phyloP scores from a whole-genome alignment of 2,329 filamentous ascomycete genomes.

The Colletotrichum tropicicola region DNA sequence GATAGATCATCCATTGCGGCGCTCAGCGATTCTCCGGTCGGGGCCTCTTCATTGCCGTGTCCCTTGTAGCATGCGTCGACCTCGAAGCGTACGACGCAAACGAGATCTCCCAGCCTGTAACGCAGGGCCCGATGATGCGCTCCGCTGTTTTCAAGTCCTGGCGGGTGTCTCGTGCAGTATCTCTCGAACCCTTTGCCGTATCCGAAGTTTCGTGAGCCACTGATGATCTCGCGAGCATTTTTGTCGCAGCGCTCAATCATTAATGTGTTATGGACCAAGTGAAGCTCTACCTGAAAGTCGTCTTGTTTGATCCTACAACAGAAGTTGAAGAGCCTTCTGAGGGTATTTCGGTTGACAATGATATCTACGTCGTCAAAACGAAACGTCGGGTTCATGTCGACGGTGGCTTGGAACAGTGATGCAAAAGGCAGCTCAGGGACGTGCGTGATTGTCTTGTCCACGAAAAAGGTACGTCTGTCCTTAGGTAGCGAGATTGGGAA shows the following conservation, averaged over 20 bases:
- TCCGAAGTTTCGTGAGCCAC: background rate
- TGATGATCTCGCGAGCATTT: background rate
- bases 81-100: background rate
- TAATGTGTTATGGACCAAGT: background rate
- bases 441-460: background rate
- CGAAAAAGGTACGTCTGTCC: background rate
- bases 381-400: background rate
- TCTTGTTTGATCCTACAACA: background rate
- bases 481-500: background rate
- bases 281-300: background rate
- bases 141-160: background rate
- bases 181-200: slow-evolving; percentile 3
- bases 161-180: background rate
- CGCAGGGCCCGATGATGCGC: background rate
- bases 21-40: background rate
- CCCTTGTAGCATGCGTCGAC: slow-evolving; percentile 5
- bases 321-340: slow-evolving; percentile 11
- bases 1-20: background rate
- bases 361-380: background rate
- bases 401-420: background rate
- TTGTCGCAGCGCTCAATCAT: slow-evolving; percentile 9
- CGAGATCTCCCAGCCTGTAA: slow-evolving; percentile 1
- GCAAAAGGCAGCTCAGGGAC: background rate
- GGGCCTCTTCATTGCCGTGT: background rate
- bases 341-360: slow-evolving; percentile 1